Percentiles rank a stretch among this genome's conserved stretches.
Evolutionary conservation across 257 asterid genomes (phyloP).

Genomic region (Nemophila menziesii): DNA sequence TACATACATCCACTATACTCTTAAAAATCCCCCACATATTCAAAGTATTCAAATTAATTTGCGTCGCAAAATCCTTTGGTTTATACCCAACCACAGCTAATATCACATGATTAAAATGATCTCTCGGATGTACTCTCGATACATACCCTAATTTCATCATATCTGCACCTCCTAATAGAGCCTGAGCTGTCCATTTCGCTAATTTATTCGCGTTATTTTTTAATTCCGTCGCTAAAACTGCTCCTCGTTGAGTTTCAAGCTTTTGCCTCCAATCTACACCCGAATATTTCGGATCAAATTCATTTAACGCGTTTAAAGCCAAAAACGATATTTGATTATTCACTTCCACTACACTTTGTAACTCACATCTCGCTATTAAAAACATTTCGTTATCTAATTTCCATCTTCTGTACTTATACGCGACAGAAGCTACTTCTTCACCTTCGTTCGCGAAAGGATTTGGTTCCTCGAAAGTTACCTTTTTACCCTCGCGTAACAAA

Average conservation of each 20-base stretch:
- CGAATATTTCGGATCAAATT: conserved; percentile 85
- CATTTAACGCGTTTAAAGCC: conserved; percentile 80
- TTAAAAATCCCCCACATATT: conserved; percentile 99
- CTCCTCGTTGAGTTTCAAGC: conserved; percentile 94
- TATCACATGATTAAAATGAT: conserved; percentile 80
- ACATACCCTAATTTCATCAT: conserved; percentile 97
- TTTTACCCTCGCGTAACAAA: conserved; percentile 69
- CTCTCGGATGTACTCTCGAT: conserved; percentile 94
- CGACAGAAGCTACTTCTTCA: conserved; percentile 92
- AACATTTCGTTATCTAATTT: conserved; percentile 70
- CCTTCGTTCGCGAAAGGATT: conserved; percentile 93
- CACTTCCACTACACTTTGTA: conserved; percentile 68
- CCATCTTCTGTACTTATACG: conserved; percentile 95
- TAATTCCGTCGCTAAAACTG: conserved; percentile 91
- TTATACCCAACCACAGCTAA: conserved; percentile 95
- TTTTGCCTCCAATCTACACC: conserved; percentile 99
- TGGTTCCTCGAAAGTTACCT: conserved; percentile 76
- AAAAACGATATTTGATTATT: conserved; percentile 72
- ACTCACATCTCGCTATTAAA: conserved; percentile 83
- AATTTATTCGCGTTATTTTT: conserved; percentile 87
- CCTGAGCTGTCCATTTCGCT: conserved; percentile 97
- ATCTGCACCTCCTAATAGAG: conserved; percentile 86
- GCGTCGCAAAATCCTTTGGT: conserved; percentile 78
- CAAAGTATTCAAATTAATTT: conserved; percentile 75
- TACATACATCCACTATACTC: conserved; percentile 89